Evolutionary conservation across 2,329 filamentous ascomycete genomes (phyloP), one percentile per base, ranked within the genome.

Genomic region (Colletotrichum kahawae): DNA sequence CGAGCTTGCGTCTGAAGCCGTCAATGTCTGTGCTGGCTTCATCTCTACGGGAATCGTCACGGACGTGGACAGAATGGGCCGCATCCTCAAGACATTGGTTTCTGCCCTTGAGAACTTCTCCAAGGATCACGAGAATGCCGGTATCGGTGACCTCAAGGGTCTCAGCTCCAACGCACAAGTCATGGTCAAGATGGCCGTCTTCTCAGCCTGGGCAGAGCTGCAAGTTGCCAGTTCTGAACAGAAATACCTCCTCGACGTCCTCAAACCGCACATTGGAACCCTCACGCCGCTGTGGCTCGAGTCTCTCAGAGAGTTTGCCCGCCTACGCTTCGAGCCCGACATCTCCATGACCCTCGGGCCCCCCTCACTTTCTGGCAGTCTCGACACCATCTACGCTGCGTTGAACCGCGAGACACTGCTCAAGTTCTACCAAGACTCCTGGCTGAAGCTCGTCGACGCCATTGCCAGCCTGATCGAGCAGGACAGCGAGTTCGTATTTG

Each of bases 161-260:
- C 91, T 99, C 21, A 98, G 96, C 82, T 95, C 96, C 3, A 99
- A 99, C 82, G 96, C 97, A 1, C 95, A 97, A 81, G 95, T 98
- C 64, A 99, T 99, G 97, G 95, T 99, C 70, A 98, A 98, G 84
- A 97, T 98, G 91, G 94, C 97, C 0, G 94, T 99, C 3, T 98
- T 98, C 83, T 97, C 96, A 2, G 97, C 96, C 1, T 99, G 97
- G 97, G 97, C 97, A 5, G 95, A 98, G 82, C 89, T 99, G 36
- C 97, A 99, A 84, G 96, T 99, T 77, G 95, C 97, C 31, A 98
- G 96, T 84, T 92, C 92, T 6, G 96, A 98, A 81, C 96, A 98
- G 79, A 92, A 92, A 67, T 98, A 99, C 81, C 88, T 99, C 18
- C 90, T 95, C 21, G 93, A 97, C 77, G 96, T 99, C 13, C 88